These are phyloP conservation scores for Candida krabiensis DNA, from an alignment of 805 yeast genomes.

Conservation along the genomic window DNA sequence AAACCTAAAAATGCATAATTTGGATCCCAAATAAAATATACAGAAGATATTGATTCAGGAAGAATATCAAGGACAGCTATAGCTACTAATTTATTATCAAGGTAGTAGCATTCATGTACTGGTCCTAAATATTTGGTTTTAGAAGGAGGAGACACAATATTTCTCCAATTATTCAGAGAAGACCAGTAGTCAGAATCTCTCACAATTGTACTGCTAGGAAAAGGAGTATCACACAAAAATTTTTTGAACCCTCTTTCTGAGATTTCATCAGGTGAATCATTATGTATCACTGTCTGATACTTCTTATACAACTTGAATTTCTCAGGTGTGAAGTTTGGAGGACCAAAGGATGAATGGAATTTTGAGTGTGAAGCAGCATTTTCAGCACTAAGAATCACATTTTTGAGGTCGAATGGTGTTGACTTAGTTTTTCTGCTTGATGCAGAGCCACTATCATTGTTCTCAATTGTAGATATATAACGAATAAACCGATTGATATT, in stretches of 20 bases:
- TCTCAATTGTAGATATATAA: slow-evolving; percentile 28
- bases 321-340: slow-evolving; percentile 50
- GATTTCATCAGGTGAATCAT: slow-evolving; percentile 52
- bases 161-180: slow-evolving; percentile 40
- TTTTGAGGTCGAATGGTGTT: slow-evolving; percentile 16
- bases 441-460: background rate
- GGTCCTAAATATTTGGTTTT: slow-evolving; percentile 48
- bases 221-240: slow-evolving; percentile 73
- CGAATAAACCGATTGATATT: slow-evolving; percentile 59
- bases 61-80: slow-evolving; percentile 75
- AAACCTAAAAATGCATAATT: slow-evolving; percentile 65
- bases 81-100: slow-evolving; percentile 63
- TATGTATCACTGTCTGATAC: slow-evolving; percentile 72
- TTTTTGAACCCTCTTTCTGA: slow-evolving; percentile 50
- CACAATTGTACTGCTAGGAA: slow-evolving; percentile 30
- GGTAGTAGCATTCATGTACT: slow-evolving; percentile 76
- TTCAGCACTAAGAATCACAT: slow-evolving; percentile 18
- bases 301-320: slow-evolving; percentile 62
- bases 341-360: slow-evolving; percentile 49
- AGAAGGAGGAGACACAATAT: slow-evolving; percentile 11
- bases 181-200: slow-evolving; percentile 41
- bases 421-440: slow-evolving; percentile 8
- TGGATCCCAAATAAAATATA: slow-evolving; percentile 88
- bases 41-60: slow-evolving; percentile 76
- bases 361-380: slow-evolving; percentile 4